Evolutionary conservation across 805 yeast genomes (phyloP).

Genomic region (Priceomyces castillae): DNA sequence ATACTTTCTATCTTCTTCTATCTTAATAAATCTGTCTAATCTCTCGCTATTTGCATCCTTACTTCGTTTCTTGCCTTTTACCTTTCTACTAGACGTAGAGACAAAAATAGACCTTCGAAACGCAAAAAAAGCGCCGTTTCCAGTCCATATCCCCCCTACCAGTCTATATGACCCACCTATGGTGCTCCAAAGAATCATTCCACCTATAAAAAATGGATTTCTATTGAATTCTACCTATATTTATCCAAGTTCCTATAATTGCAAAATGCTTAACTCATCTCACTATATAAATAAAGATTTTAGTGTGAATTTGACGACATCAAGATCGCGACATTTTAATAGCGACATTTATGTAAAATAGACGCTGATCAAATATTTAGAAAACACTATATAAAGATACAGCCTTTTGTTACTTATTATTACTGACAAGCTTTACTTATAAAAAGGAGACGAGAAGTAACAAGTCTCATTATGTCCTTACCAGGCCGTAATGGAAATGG

Average conservation of each 20-base stretch:
- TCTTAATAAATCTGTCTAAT: slow-evolving; percentile 17
- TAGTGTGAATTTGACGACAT: too few species aligned
- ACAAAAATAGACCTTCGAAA: slow-evolving; percentile 8
- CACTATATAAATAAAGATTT: too few species aligned
- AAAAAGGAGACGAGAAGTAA: neutral
- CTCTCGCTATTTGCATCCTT: slow-evolving; percentile 2
- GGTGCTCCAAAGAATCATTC: neutral
- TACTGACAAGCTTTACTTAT: too few species aligned
- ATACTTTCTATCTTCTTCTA: slow-evolving; percentile 19
- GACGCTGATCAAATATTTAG: slow-evolving; percentile 10
- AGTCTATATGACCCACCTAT: neutral
- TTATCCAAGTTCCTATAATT: neutral
- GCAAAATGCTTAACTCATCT: neutral
- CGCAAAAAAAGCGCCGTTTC: neutral
- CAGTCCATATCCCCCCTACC: neutral
- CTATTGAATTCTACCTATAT: too few species aligned
- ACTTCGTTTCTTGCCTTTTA: slow-evolving; percentile 1
- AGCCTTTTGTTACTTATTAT: too few species aligned
- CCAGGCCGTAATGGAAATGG: slow-evolving; percentile 3
- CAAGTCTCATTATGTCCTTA: slow-evolving; percentile 1
- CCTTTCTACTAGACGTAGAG: slow-evolving; percentile 9
- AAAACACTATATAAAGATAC: neutral
- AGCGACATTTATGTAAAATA: slow-evolving; percentile 13
- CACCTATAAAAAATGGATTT: neutral
- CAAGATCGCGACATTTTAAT: too few species aligned